A percentile compares a stretch with the other conserved stretches of the same genome.
phyloP scores from a whole-genome alignment of 225 moss, liverwort and hornwort genomes.

The Physcomitrellopsis africana region DNA sequence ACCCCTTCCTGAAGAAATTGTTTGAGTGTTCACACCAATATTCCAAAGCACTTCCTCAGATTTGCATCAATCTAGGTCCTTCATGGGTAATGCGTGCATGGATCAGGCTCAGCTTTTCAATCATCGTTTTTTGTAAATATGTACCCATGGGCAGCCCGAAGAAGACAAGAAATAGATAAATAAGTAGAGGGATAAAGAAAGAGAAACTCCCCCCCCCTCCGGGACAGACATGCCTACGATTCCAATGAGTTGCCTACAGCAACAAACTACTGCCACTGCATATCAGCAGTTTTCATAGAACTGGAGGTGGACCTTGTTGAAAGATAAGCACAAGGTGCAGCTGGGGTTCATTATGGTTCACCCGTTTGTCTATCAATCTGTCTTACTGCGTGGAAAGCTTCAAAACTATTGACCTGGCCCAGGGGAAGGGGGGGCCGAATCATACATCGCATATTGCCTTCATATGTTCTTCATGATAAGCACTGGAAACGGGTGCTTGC shows the following conservation, averaged over 20 bases:
- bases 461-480: constrained; percentile 30
- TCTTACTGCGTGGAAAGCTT: constrained; percentile 24
- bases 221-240: not conserved
- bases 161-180: too few relatives aligned
- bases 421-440: not conserved
- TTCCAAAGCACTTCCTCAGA: not conserved
- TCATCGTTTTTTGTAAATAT: too few relatives aligned
- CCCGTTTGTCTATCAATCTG: constrained; percentile 41
- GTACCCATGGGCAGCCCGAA: too few relatives aligned
- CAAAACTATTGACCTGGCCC: constrained; percentile 28
- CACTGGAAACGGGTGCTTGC: constrained; percentile 4
- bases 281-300: not conserved
- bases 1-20: too few relatives aligned
- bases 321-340: constrained; percentile 38
- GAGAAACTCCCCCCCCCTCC: too few relatives aligned
- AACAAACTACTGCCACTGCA: not conserved
- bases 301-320: not conserved
- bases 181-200: too few relatives aligned
- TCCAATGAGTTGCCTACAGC: not conserved
- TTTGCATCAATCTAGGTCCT: not conserved
- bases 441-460: constrained; percentile 3
- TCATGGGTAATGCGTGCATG: not conserved
- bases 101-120: too few relatives aligned
- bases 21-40: not conserved
- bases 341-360: constrained; percentile 36